Evolutionary conservation across 805 yeast genomes (phyloP).

Genomic region (Wickerhamomyces tratensis): DNA sequence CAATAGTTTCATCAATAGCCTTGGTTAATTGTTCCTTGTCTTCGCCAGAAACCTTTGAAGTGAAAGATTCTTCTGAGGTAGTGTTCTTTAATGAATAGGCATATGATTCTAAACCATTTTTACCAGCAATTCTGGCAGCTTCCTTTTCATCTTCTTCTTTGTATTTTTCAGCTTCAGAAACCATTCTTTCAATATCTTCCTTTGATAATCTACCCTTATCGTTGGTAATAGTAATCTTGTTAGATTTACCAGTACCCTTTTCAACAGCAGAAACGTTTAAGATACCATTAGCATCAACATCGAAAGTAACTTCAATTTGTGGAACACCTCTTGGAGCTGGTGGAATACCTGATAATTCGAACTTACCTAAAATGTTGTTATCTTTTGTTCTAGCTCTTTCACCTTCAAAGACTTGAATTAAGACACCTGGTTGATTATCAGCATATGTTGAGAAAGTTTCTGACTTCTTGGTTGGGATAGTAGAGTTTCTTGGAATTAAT

Average conservation of each 20-base stretch:
- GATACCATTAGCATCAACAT: constrained; percentile 95
- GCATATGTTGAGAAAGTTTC: constrained; percentile 95
- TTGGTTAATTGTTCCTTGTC: constrained; percentile 62
- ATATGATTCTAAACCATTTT: constrained; percentile 93
- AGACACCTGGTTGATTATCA: constrained; percentile 97
- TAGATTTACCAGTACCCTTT: constrained; percentile 97
- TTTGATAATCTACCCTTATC: constrained; percentile 97
- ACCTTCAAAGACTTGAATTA: constrained; percentile 97
- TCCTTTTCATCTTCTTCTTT: constrained; percentile 95
- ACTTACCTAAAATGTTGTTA: constrained; percentile 94
- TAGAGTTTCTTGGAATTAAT: constrained; percentile 93
- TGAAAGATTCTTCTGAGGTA: constrained; percentile 62
- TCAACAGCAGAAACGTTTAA: constrained; percentile 93
- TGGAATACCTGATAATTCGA: constrained; percentile 93
- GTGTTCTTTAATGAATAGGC: constrained; percentile 89
- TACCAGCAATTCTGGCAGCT: constrained; percentile 85
- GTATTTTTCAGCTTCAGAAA: constrained; percentile 93
- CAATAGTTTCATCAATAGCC: constrained; percentile 77
- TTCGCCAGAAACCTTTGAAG: constrained; percentile 67
- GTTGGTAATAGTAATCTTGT: constrained; percentile 95
- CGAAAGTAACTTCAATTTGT: constrained; percentile 95
- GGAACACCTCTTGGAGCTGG: constrained; percentile 99
- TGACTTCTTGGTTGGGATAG: constrained; percentile 96
- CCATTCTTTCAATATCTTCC: constrained; percentile 98
- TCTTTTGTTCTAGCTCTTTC: constrained; percentile 95